Evolutionary conservation across 2,329 filamentous ascomycete genomes (phyloP), one percentile per base, ranked within the genome.

Genomic region (Alternaria alternata): DNA sequence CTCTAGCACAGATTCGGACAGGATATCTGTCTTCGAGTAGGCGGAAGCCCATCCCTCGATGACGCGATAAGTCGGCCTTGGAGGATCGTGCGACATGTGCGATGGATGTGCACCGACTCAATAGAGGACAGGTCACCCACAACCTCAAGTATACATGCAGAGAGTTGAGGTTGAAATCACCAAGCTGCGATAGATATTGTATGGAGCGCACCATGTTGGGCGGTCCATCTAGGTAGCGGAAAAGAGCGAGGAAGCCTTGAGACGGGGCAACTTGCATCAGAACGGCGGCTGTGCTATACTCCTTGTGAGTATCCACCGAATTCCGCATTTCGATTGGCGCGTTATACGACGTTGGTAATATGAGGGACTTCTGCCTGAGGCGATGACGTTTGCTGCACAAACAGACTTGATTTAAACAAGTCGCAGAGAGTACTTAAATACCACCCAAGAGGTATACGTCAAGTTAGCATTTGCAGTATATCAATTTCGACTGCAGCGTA

Each of bases 131-230:
- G 5, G 14, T 11, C 20, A 6, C 5, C 32, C 32, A n/a, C 5
- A 26, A 26, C 46, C 20, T 49, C 46, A 7, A 7, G 9, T 24
- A 36, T 18, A 18, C 32, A 26, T 14, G 22, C 8, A 14, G 30
- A 20, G 32, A 16, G n/a, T 2, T 16, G 12, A 24, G 32, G 8
- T 20, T 38, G 14, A 6, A 42, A 42, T 36, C 4, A 28, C 24
- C 20, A 49, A 24, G 20, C 32, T 49, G 32, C 8, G 12, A 12
- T 36, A 7, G 14, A 30, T 16, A 14, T 12, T 9, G 20, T 11
- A 30, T 36, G 11, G 28, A 48, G 20, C 42, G 43, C 43, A 48
- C 51, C 56, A n/a, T 54, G 51, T 42, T 59, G 51, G 43, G 30
- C 20, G 49, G 18, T n/a, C 53, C 32, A 51, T 41, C 28, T 34